Conservation (phyloP, 169 alveolate species). For the Miamiensis avidus region DNA sequence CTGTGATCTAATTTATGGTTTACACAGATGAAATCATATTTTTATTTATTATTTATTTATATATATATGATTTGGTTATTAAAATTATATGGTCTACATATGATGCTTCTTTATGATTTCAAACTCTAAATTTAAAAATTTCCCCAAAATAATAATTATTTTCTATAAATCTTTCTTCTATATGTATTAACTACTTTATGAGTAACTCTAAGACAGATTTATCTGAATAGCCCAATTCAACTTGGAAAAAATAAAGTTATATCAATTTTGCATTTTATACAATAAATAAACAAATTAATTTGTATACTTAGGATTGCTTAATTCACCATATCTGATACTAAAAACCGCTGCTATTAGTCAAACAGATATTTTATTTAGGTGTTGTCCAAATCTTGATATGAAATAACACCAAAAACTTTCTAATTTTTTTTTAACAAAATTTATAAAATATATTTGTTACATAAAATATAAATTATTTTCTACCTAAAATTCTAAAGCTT, state of each 20-base stretch:
- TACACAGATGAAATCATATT: too few relatives aligned
- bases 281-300: too few relatives aligned
- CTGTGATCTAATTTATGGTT: too few relatives aligned
- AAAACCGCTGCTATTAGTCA: background rate
- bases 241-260: background rate
- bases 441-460: too few relatives aligned
- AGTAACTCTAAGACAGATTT: constrained; percentile 7
- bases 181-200: background rate
- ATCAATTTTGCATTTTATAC: background rate
- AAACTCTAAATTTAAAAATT: background rate
- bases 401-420: background rate
- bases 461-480: too few relatives aligned
- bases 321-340: background rate
- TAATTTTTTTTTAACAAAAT: too few relatives aligned
- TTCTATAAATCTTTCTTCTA: constrained; percentile 9
- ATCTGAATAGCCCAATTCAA: constrained; percentile 2
- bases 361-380: background rate
- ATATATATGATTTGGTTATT: too few relatives aligned
- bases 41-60: too few relatives aligned
- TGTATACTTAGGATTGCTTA: background rate
- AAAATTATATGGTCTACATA: too few relatives aligned
- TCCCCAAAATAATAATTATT: constrained; percentile 8
- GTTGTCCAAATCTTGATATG: background rate
- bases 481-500: background rate
- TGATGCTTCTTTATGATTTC: background rate